These are phyloP conservation scores for Aegilops speltoides DNA, from an alignment of 176 grass and related monocot genomes.

Conservation along the genomic window DNA sequence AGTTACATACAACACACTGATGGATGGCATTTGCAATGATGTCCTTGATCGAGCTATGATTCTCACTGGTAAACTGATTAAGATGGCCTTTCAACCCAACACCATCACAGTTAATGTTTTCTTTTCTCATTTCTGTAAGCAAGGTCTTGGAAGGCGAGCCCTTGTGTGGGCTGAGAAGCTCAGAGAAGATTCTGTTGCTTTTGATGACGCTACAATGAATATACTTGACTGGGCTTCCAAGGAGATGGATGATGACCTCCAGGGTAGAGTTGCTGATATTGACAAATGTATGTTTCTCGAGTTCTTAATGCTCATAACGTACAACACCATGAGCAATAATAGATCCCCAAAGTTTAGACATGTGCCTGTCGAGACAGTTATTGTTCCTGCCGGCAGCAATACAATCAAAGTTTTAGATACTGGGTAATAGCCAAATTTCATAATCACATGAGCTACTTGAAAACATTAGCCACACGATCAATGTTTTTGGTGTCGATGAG, in stretches of 20 bases:
- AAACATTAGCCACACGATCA: neutral
- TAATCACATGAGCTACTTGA: constrained; percentile 20
- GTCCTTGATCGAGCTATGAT: constrained; percentile 86
- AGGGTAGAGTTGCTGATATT: constrained; percentile 32
- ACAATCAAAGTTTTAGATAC: constrained; percentile 26
- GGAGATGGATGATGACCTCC: constrained; percentile 41
- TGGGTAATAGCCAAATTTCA: constrained; percentile 32
- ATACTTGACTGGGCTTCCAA: constrained; percentile 76
- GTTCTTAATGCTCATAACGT: constrained; percentile 63
- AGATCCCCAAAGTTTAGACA: constrained; percentile 20
- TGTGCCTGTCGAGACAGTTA: neutral
- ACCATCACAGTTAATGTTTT: constrained; percentile 79
- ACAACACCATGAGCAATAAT: constrained; percentile 35
- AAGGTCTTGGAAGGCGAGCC: constrained; percentile 74
- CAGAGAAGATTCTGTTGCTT: constrained; percentile 61
- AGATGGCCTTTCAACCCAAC: constrained; percentile 88
- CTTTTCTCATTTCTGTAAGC: constrained; percentile 92
- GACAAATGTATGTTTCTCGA: constrained; percentile 61
- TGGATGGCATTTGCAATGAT: constrained; percentile 76
- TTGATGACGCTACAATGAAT: constrained; percentile 87
- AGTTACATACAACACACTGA: constrained; percentile 84
- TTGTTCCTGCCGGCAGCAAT: neutral
- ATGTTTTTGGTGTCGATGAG: constrained; percentile 20
- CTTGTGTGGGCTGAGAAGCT: constrained; percentile 77
- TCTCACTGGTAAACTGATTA: constrained; percentile 78